Base-by-base conservation (phyloP, 345 rosid species). In the Geranium rotundifolium region DNA sequence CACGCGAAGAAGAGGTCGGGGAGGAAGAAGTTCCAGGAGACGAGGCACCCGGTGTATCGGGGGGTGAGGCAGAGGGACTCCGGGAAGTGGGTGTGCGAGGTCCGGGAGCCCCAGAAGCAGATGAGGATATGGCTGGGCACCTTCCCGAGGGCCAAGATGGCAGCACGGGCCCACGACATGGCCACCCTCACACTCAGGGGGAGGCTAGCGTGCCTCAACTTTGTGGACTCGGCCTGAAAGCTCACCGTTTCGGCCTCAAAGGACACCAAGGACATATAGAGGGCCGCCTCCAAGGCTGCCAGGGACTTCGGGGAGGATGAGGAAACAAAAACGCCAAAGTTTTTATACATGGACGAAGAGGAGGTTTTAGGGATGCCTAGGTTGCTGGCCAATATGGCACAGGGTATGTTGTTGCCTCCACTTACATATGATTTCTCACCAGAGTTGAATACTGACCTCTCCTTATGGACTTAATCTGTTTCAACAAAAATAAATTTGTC, bases 121-220 rank as follows among this genome's bases (percentile, higher is more conserved):
- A 70, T 96, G 0, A 81, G 98, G 71, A 87, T 92, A 23, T 92
- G 98, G 98, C 75, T 92, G 0, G 96, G 98, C 13, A 89, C 95
- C 13, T 89, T 82, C 34, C 78, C 82, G 0, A 84, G 85, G 0
- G 84, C 79, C 4, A 91, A 92, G 69, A 92, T 89, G 98, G 96
- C 96, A 0, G 98, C 96, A 20, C 77, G 98, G 30, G 96, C 98
- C 0, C 96, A 89, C 46, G 95, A 89, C 59, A 96, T 92, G 68
- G 96, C 98, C 2, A 93, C 83, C 9, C 65, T 92, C 0, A 84
- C 96, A 0, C 63, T 91, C 54, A 80, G 89, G 73, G 98, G 96
- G 0, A 71, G 85, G 18, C 71, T 80, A 7, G 95, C 91, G 15
- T 92, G 96, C 72, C 77, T 92, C 52, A 92, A 92, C 76, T 92